Evolutionary conservation across 2,329 filamentous ascomycete species (phyloP), one percentile per base, ranked within the genome.

Genomic region (Aspergillus vadensis): DNA sequence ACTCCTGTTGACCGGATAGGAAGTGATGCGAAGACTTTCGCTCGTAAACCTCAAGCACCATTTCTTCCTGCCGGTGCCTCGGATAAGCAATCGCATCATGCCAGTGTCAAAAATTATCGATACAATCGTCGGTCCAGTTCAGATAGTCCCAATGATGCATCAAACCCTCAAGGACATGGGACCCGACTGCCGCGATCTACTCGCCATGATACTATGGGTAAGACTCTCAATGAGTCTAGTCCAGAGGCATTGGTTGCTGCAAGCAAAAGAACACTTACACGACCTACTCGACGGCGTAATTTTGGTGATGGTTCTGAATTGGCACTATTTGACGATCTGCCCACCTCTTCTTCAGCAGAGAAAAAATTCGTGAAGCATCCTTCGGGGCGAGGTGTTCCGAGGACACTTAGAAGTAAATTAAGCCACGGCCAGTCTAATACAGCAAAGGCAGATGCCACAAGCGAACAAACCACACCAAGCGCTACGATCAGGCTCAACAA

Each of bases 231-330:
- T 56, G 82, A 82, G 57, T 66, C 81, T 57, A 82, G 81, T 54
- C 78, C 83, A 27, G 81, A 83, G 56, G 75, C 81, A 19, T 72
- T 84, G 30, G 75, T 81, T 54, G 83, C 85, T 57, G 81, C 83
- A 53, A 79, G 83, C 6, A 90, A 89, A 81, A 86, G 89, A 66
- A 88, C 89, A 50, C 79, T 96, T 61, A 93, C 86, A 64, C 90
- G 88, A 73, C 92, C 92, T 3, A 83, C 86, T 38, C 83, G 87
- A 43, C 82, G 83, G 61, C 85, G 88, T 49, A 87, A 91, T 69
- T 99, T 96, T 78, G 95, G 95, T 12, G 92, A 97, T 74, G 95
- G 95, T 15, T 90, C 89, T 62, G 95, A 99, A 76, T 83, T 99
- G 36, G 94, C 98, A 67, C 88, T 85, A 2, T 98, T 99, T 73